Base-by-base conservation (phyloP, 305 asterid species). In the Petunia hybrid region DNA sequence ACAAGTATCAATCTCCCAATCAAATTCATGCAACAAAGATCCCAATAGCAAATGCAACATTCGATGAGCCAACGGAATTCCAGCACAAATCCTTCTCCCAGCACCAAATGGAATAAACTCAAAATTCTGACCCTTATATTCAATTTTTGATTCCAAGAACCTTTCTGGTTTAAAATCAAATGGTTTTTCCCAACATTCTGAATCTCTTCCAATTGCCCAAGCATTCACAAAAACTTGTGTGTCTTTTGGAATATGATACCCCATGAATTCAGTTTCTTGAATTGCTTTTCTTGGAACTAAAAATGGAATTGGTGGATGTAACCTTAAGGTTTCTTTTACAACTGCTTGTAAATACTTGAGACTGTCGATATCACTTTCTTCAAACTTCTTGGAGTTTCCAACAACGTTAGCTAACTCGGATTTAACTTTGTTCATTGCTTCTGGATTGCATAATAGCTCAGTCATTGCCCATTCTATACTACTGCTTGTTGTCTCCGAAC, bases 401-500 rank as follows among this genome's bases (percentile, higher is more conserved):
- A 91, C 40, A 1, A 87, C 61, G 38, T 40, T 36, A n/a, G 83
- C 69, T 0, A 92, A 78, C 83, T 93, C 96, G 16, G 70, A 4
- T 84, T 87, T 87, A 13, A 85, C 89, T 79, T 82, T 88, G 31
- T 82, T 22, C 88, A 93, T 82, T 53, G 80, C 12, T 35, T 77
- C 57, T 1, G 92, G 95, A 48, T 85, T 82, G 76, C 85, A 79
- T 39, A 93, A 85, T 36, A 93, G 90, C 87, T 93, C 97, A 1
- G 89, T 43, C 86, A 91, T 83, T 43, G 92, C 90, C 97, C 97
- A 93, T 80, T 93, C 92, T 5, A 85, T 85, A 14, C 91, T 83
- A 85, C 82, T 85, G 86, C 97, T 93, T 0, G 90, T 88, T 0
- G 95, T 89, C 80, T 93, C 97, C 13, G 93, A 78, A 35, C 97